phyloP scores from a whole-genome alignment of 2,329 filamentous ascomycete species.

The Seiridium unicorne region DNA sequence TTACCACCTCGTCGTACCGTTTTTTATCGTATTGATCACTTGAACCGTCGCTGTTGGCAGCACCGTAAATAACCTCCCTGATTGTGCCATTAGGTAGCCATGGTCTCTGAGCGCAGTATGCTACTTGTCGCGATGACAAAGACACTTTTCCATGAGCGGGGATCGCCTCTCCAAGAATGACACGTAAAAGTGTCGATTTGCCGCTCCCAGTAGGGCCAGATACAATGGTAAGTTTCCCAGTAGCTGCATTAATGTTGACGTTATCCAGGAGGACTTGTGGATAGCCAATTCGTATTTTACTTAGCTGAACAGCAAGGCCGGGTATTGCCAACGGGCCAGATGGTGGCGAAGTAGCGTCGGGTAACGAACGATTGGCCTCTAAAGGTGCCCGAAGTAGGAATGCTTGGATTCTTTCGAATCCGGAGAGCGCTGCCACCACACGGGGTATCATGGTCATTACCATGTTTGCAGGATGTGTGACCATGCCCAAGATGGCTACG shows the following conservation, averaged over 20 bases:
- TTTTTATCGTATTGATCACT: too few species aligned
- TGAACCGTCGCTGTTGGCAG: conserved; percentile 9
- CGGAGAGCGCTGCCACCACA: conserved; percentile 27
- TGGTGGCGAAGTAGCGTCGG: too few species aligned
- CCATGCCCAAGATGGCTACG: conserved; percentile 33
- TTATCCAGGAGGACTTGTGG: conserved; percentile 15
- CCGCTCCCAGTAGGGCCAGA: conserved; percentile 25
- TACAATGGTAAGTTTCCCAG: conserved; percentile 21
- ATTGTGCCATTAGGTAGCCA: conserved; percentile 36
- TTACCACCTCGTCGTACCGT: conserved; percentile 30
- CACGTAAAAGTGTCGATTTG: conserved; percentile 21
- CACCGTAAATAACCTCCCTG: conserved; percentile 26
- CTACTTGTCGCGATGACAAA: conserved; percentile 24
- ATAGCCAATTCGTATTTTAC: neutral
- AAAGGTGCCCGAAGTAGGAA: conserved; percentile 25
- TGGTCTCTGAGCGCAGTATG: conserved; percentile 33
- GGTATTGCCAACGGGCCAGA: too few species aligned
- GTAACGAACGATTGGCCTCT: neutral
- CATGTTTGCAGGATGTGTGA: conserved; percentile 43
- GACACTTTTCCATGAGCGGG: conserved; percentile 21
- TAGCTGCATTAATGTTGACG: conserved; percentile 19
- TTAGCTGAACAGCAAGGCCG: neutral
- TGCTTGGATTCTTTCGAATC: conserved; percentile 35
- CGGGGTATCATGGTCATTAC: conserved; percentile 38
- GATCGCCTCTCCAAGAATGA: conserved; percentile 18